These are phyloP conservation scores for Leptosphaerulina australis DNA, from an alignment of 2,329 filamentous ascomycete genomes.

Conservation along the genomic window DNA sequence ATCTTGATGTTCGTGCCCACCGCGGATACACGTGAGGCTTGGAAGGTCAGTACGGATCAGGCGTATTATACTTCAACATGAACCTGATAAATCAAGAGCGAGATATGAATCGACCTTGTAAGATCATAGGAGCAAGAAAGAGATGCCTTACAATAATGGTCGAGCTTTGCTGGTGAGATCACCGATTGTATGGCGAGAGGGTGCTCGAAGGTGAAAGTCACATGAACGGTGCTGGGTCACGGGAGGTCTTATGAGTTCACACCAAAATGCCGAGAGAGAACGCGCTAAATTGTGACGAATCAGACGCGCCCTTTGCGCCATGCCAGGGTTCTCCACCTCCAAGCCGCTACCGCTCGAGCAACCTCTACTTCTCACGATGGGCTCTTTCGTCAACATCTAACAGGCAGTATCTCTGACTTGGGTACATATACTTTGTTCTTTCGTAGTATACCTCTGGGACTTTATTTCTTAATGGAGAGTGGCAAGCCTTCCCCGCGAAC, in stretches of 20 bases:
- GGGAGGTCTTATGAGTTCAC: conserved; percentile 20
- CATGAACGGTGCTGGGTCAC: conserved; percentile 18
- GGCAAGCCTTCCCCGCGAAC: background rate
- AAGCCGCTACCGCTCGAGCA: conserved; percentile 16
- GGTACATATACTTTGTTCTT: background rate
- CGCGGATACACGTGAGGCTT: conserved; percentile 22
- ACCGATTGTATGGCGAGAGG: conserved; percentile 12
- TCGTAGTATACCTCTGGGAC: background rate
- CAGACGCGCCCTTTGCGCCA: conserved; percentile 7
- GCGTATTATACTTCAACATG: conserved; percentile 13
- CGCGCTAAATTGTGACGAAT: conserved; percentile 15
- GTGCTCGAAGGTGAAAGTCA: conserved; percentile 15
- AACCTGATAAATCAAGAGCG: background rate
- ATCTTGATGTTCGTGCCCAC: conserved; percentile 19
- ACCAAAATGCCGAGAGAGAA: conserved; percentile 17
- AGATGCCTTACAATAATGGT: conserved; percentile 9
- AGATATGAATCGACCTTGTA: background rate
- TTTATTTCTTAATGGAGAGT: no score
- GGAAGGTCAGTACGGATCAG: conserved; percentile 18
- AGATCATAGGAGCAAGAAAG: background rate
- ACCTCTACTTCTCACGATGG: conserved; percentile 1
- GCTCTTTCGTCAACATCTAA: background rate
- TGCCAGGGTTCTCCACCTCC: conserved; percentile 16
- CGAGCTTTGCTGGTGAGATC: conserved; percentile 5
- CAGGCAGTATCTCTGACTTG: background rate